phyloP scores from a whole-genome alignment of 164 flowering plant genomes.

The Protea cynaroides region DNA sequence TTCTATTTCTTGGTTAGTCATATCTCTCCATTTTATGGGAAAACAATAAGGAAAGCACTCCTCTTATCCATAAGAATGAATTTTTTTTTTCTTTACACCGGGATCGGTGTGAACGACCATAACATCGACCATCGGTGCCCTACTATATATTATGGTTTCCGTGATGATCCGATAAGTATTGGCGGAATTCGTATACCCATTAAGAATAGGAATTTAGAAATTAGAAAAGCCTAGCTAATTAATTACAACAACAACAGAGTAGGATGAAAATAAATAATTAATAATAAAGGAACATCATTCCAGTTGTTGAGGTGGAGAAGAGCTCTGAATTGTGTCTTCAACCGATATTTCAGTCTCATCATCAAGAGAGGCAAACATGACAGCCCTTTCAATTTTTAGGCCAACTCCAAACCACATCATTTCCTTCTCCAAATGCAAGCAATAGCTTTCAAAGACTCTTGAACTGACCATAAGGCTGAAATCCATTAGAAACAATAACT shows the following conservation, averaged over 20 bases:
- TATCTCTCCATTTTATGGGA: background rate
- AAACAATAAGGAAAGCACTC: background rate
- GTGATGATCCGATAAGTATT: no score
- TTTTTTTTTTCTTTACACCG: no score
- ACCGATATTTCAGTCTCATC: constrained; percentile 50
- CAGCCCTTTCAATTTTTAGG: constrained; percentile 32
- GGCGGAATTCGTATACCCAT: no score
- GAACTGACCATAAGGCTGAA: constrained; percentile 64
- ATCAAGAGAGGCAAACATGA: constrained; percentile 18
- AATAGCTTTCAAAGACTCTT: constrained; percentile 74
- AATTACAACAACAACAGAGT: no score
- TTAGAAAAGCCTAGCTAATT: background rate
- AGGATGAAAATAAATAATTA: no score
- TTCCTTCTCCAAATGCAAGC: constrained; percentile 81
- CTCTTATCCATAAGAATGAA: no score
- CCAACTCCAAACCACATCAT: constrained; percentile 36
- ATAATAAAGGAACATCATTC: constrained; percentile 8
- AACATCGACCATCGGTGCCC: no score
- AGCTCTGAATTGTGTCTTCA: constrained; percentile 26
- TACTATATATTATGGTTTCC: no score
- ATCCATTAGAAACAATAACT: constrained; percentile 74
- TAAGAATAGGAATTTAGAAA: background rate
- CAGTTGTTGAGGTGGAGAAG: constrained; percentile 27
- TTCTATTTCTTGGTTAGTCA: background rate
- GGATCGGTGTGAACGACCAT: no score